Percentiles rank a stretch among this genome's conserved stretches.
Evolutionary conservation across 1,284 basidiomycete genomes (phyloP).

Genomic region (Pseudozyma tsukubaensis): DNA sequence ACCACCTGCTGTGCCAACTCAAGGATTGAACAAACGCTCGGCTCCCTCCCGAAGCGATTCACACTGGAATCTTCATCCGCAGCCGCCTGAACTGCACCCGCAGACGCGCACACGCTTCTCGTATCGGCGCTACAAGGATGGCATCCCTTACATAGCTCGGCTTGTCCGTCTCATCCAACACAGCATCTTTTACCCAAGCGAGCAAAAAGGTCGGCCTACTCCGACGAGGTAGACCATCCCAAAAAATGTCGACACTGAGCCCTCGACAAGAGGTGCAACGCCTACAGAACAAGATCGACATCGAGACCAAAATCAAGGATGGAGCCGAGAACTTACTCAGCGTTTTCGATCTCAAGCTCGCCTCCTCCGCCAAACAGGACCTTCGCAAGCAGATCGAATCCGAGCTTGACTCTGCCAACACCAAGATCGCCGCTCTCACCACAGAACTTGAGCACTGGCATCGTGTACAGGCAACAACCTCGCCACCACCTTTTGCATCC

Average conservation of each 20-base stretch:
- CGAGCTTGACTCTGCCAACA: slow-evolving; percentile 79
- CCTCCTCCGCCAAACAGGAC: slow-evolving; percentile 71
- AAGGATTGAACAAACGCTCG: too few species aligned
- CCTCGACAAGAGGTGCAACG: slow-evolving; percentile 73
- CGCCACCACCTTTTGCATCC: slow-evolving; percentile 18
- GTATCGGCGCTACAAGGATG: background rate
- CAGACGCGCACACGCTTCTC: too few species aligned
- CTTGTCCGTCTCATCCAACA: background rate
- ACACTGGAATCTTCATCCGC: too few species aligned
- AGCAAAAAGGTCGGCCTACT: background rate
- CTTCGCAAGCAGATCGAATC: slow-evolving; percentile 80
- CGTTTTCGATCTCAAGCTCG: slow-evolving; percentile 70
- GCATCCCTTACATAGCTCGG: too few species aligned
- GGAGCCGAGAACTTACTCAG: slow-evolving; percentile 85
- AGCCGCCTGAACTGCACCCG: too few species aligned
- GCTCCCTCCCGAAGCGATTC: too few species aligned
- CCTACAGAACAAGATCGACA: slow-evolving; percentile 77
- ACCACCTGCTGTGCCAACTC: too few species aligned
- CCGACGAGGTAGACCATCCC: background rate
- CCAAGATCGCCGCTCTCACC: slow-evolving; percentile 77
- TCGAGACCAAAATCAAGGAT: slow-evolving; percentile 82
- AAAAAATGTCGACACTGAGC: slow-evolving; percentile 21
- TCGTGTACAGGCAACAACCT: slow-evolving; percentile 21
- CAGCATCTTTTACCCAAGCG: too few species aligned
- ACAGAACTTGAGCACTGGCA: slow-evolving; percentile 74